Conservation (phyloP, 2,329 filamentous ascomycete species). For the Penicillium freii region DNA sequence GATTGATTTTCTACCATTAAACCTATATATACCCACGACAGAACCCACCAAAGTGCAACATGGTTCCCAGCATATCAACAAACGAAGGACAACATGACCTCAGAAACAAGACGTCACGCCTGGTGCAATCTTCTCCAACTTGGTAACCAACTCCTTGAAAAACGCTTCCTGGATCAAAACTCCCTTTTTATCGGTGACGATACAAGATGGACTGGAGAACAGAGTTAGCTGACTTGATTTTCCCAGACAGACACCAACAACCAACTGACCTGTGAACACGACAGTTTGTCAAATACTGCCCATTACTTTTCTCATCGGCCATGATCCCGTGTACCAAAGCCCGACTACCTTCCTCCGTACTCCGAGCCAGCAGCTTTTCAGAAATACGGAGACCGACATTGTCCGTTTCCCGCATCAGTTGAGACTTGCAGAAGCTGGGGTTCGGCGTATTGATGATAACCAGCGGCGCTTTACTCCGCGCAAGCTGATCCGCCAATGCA, state of each 20-base stretch:
- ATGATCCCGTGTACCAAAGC: constrained; percentile 21
- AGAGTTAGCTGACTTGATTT: constrained; percentile 4
- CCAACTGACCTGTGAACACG: constrained; percentile 14
- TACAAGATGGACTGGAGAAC: constrained; percentile 8
- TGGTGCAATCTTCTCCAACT: constrained; percentile 15
- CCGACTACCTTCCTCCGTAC: constrained; percentile 20
- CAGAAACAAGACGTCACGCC: constrained; percentile 1
- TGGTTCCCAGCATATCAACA: background rate
- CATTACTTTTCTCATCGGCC: constrained; percentile 15
- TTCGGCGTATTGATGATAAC: constrained; percentile 44
- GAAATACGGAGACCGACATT: constrained; percentile 13
- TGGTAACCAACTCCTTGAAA: constrained; percentile 14
- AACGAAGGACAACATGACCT: background rate
- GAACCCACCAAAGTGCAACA: background rate
- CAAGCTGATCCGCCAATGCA: constrained; percentile 10
- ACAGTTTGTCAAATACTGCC: constrained; percentile 23
- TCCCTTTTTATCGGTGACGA: constrained; percentile 10
- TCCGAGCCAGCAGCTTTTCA: constrained; percentile 18
- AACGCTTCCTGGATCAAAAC: constrained; percentile 14
- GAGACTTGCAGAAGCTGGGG: constrained; percentile 45
- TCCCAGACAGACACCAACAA: background rate
- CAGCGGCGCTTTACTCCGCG: background rate
- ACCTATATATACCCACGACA: background rate
- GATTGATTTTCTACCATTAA: background rate
- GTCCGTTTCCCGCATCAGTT: constrained; percentile 17